These are phyloP conservation scores for Vigna mungo DNA, from an alignment of 306 rosid species.

Conservation along the genomic window DNA sequence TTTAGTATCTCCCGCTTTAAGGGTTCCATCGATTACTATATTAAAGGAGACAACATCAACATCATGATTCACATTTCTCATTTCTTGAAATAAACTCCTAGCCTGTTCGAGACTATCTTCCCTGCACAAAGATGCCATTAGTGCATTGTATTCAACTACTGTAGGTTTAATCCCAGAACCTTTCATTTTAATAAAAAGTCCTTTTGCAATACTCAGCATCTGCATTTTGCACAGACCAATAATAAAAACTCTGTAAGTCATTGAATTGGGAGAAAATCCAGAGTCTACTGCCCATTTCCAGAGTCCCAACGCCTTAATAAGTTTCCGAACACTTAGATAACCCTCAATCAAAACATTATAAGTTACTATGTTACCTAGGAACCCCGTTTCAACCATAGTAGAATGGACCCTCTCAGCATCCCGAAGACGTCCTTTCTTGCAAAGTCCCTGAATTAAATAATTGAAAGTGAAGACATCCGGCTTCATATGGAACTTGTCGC, in stretches of 20 bases:
- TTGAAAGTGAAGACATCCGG: slow-evolving; percentile 66
- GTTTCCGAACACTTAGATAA: slow-evolving; percentile 55
- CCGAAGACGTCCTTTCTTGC: slow-evolving; percentile 59
- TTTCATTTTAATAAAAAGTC: slow-evolving; percentile 66
- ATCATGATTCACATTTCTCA: slow-evolving; percentile 52
- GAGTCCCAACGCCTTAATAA: slow-evolving; percentile 56
- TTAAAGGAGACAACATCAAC: slow-evolving; percentile 73
- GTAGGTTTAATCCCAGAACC: slow-evolving; percentile 65
- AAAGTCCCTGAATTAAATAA: slow-evolving; percentile 66
- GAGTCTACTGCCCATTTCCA: slow-evolving; percentile 63
- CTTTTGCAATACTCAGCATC: slow-evolving; percentile 72
- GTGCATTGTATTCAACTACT: slow-evolving; percentile 60
- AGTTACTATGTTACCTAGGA: slow-evolving; percentile 58
- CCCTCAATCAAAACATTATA: slow-evolving; percentile 71
- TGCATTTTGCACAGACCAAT: slow-evolving; percentile 85
- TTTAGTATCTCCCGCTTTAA: slow-evolving; percentile 70
- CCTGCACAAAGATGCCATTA: slow-evolving; percentile 71
- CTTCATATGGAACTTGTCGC: slow-evolving; percentile 51
- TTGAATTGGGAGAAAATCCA: slow-evolving; percentile 62
- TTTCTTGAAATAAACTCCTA: slow-evolving; percentile 67
- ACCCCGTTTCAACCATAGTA: slow-evolving; percentile 67
- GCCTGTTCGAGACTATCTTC: slow-evolving; percentile 83
- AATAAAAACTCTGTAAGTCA: slow-evolving; percentile 66
- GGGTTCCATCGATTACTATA: slow-evolving; percentile 67
- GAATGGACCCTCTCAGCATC: slow-evolving; percentile 59